Base-by-base conservation (phyloP, 805 yeast genomes). In the Pichia rugopelliculosa region DNA sequence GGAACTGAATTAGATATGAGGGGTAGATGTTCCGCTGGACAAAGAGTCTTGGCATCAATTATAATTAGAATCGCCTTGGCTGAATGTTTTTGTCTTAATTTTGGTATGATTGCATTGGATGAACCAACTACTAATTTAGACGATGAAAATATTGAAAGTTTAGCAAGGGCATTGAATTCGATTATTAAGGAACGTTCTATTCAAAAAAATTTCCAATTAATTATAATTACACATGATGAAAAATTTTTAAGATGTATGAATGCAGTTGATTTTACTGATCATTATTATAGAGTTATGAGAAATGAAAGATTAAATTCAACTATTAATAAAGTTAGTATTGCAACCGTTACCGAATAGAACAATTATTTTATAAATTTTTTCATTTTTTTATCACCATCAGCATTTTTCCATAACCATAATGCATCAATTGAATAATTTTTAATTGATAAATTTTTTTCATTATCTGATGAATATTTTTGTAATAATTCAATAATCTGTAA, bases 1-100 rank as follows among this genome's bases (percentile, higher is more conserved):
- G 91, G 86, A 50, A 85, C 82, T 1, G 98, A 93, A 63, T 69
- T 93, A 42, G 99, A 93, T 61, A 93, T 93, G 99, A 76, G 99
- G 52, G 99, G 99, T 0, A 70, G 99, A 49, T 93, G 99, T 63
- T 87, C 96, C 1, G 98, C 99, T 0, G 99, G 99, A 0, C 99
- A 93, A 65, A 87, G 89, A 59, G 97, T 93, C 5, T 67, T 93
- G 41, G 96, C 98, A 0, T 84, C 95, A 36, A 90, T 93, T 42
- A 80, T 93, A 27, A 91, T 93, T 48, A 73, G 99, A 47, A 68
- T 93, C 47, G 96, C 97, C 0, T 70, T 93, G 42, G 93, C 98
- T 1, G 98, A 93, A 65, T 87, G 97, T 59, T 91, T 93, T 70
- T 98, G 99, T 8, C 75, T 82, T 1, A 87, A 86, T 60, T 91